Evolutionary conservation across 495 filamentous ascomycete genomes (phyloP).

Genomic region (Talaromyces ruber): DNA sequence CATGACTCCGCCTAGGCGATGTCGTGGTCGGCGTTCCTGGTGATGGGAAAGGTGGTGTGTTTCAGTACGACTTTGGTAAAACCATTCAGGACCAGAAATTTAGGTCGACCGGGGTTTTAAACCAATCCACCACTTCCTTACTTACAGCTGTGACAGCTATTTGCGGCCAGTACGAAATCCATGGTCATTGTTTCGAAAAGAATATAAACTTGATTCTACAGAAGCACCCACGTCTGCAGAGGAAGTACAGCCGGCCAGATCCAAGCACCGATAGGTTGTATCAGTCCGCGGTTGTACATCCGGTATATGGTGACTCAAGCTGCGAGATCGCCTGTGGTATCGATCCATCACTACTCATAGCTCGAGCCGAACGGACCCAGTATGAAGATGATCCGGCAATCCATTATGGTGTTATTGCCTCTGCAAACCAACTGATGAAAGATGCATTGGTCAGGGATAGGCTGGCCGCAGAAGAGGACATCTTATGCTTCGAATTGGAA

Average conservation of each 20-base stretch:
- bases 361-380: neutral
- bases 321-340: constrained; percentile 16
- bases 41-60: neutral
- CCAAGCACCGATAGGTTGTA: constrained; percentile 21
- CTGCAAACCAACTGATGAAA: constrained; percentile 11
- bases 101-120: constrained; percentile 1
- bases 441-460: constrained; percentile 9
- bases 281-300: constrained; percentile 13
- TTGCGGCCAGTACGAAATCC: constrained; percentile 4
- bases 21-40: constrained; percentile 9
- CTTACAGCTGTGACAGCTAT: constrained; percentile 7
- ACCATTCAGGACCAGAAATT: neutral
- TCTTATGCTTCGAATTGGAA: constrained; percentile 23
- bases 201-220: constrained; percentile 5
- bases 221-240: constrained; percentile 7
- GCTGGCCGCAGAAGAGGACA: constrained; percentile 18
- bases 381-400: constrained; percentile 4
- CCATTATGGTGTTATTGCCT: constrained; percentile 13
- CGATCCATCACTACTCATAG: constrained; percentile 4
- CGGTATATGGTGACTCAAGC: constrained; percentile 9
- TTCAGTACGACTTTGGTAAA: constrained; percentile 10
- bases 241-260: constrained; percentile 11
- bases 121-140: constrained; percentile 9
- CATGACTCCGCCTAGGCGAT: constrained; percentile 16
- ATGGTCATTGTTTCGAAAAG: constrained; percentile 11